Percentiles rank a stretch among this genome's conserved stretches.
phyloP scores from a whole-genome alignment of 2,329 filamentous ascomycete genomes.

The Trichoderma harzianum region DNA sequence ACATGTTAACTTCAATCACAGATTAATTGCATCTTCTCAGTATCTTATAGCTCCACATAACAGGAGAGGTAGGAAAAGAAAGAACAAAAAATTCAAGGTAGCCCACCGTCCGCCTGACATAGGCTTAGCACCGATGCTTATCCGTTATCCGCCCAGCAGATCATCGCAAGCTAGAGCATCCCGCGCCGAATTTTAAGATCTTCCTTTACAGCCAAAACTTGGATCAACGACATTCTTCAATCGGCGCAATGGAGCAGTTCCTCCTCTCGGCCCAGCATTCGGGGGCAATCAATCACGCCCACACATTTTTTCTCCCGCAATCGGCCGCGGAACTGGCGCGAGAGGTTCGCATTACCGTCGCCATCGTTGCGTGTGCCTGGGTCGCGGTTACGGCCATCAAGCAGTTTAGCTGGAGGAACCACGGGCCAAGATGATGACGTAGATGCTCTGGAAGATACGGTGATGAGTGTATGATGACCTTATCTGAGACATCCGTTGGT shows the following conservation, averaged over 20 bases:
- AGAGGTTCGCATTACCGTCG: conserved; percentile 24
- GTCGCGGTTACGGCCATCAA: conserved; percentile 22
- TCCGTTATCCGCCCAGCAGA: neutral
- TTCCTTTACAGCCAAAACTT: neutral
- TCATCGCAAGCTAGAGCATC: neutral
- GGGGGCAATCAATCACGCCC: conserved; percentile 21
- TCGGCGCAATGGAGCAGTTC: conserved; percentile 24
- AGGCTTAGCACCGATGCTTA: neutral
- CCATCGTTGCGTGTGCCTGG: conserved; percentile 24
- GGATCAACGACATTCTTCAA: neutral
- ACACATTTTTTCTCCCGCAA: conserved; percentile 21
- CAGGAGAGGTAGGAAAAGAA: neutral
- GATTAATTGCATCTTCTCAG: neutral
- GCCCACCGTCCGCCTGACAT: neutral
- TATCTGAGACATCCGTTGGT: neutral
- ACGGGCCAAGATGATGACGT: neutral
- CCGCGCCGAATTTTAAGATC: neutral
- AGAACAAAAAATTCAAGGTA: neutral
- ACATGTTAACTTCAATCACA: neutral
- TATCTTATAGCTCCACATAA: neutral
- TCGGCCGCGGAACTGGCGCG: conserved; percentile 19
- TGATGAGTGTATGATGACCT: neutral
- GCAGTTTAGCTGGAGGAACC: conserved; percentile 11
- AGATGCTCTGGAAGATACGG: neutral
- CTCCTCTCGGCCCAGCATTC: conserved; percentile 23